Evolutionary conservation across 2,329 filamentous ascomycete genomes (phyloP), one percentile per base, ranked within the genome.

Genomic region (Colletotrichum lini): DNA sequence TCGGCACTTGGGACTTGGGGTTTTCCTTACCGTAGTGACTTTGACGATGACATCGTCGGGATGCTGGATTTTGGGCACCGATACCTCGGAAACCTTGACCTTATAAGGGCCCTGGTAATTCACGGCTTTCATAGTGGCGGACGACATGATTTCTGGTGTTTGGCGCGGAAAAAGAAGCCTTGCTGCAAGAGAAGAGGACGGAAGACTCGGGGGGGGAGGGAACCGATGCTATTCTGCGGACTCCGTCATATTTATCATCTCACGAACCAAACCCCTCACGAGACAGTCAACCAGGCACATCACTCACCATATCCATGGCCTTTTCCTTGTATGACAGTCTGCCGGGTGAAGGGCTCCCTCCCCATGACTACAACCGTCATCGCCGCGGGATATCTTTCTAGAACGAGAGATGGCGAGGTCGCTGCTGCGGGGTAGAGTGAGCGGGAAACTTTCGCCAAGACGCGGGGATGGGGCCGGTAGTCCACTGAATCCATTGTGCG

Each of bases 41-140:
- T 90, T 91, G 78, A 92, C 87, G 70, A 91, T 89, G 44, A 86
- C 85, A 81, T 92, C 90, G 79, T 92, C 89, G 2, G 90, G 89
- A 79, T 91, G 90, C 76, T 91, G 81, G 26, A 93, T 82, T 76
- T 84, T 86, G 0, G 90, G 90, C 56, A 84, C 77, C 35, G 87
- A 84, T 9, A 90, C 85, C 30, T 92, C 87, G 75, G 90, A 86
- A 60, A 92, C 86, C n/a, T 86, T 86, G 72, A 92, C 89, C 78
- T 88, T 86, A 80, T 87, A 89, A 0, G 89, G 87, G 1, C 89
- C 89, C 54, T 89, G 85, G 75, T 91, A 91, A 76, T 90, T 89
- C 66, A 91, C 83, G 13, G 89, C 89, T 79, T 90, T 90, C 89
- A 91, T 91, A 35, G 82, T 84, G 40, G 61, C 15, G 26, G 45